These are phyloP conservation scores for Nakataea oryzae DNA, from an alignment of 2,329 filamentous ascomycete genomes.

Conservation along the genomic window DNA sequence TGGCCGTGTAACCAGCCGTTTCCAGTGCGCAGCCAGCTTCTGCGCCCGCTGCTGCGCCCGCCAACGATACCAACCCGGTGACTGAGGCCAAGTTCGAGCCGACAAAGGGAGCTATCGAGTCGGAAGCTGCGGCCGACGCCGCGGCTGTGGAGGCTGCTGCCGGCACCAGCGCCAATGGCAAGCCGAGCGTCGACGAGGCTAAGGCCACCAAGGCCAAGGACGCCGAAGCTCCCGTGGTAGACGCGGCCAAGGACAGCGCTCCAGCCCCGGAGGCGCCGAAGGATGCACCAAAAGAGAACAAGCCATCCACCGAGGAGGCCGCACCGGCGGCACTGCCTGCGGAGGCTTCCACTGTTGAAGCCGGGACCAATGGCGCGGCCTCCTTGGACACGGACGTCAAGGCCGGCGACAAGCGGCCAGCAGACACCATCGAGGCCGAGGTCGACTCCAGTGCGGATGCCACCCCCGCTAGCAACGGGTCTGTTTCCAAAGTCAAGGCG, in stretches of 20 bases:
- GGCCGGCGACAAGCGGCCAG: conserved; percentile 25
- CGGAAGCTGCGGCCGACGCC: neutral
- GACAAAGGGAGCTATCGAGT: neutral
- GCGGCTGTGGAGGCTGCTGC: neutral
- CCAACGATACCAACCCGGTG: neutral
- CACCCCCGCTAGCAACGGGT: neutral
- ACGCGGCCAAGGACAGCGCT: neutral
- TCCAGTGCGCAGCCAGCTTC: neutral
- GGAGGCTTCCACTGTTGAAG: neutral
- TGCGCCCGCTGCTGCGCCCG: neutral
- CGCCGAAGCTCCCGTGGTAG: neutral
- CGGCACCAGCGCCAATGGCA: neutral
- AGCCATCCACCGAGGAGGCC: neutral
- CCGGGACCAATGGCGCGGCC: conserved; percentile 2
- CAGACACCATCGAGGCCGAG: conserved; percentile 34
- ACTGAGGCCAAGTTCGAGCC: neutral
- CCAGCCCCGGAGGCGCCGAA: neutral
- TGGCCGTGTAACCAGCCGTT: neutral
- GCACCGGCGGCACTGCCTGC: neutral
- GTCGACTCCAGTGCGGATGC: neutral
- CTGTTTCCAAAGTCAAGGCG: neutral
- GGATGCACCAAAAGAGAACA: neutral
- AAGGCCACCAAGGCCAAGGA: neutral
- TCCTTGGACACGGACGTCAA: neutral
- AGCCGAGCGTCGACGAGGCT: neutral